These are phyloP conservation scores for Lasiosphaeria miniovina DNA, from an alignment of 495 filamentous ascomycete genomes.

Conservation along the genomic window DNA sequence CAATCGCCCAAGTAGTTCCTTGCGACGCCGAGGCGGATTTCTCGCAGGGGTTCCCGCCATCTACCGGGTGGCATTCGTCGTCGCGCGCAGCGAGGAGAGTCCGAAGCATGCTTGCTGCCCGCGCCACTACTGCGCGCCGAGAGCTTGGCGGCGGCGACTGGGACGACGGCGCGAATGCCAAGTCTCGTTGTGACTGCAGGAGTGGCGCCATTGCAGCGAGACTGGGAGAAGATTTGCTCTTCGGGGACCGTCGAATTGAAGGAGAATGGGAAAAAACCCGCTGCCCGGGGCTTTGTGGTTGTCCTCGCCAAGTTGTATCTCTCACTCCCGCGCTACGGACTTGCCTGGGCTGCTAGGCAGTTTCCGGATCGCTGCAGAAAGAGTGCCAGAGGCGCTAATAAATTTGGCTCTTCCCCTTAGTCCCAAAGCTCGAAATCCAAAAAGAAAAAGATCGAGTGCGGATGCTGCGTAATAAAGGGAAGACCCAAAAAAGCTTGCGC, in stretches of 20 bases:
- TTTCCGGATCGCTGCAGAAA: no score
- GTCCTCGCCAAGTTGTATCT: no score
- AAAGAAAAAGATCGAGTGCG: background rate
- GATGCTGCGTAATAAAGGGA: background rate
- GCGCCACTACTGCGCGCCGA: conserved; percentile 15
- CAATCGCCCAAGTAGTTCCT: conserved; percentile 23
- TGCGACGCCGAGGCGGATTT: conserved; percentile 24
- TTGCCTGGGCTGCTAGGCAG: no score
- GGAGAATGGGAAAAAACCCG: no score
- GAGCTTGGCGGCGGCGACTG: conserved; percentile 7
- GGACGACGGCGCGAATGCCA: background rate
- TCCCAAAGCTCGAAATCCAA: background rate
- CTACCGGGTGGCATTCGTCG: conserved; percentile 9
- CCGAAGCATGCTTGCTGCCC: background rate
- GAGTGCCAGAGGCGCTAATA: no score
- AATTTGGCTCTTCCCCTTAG: background rate
- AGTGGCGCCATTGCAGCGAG: conserved; percentile 10
- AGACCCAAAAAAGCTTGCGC: background rate
- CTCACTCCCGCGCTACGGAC: no score
- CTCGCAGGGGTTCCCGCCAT: conserved; percentile 24
- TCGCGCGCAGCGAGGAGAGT: conserved; percentile 19
- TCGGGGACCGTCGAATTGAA: no score
- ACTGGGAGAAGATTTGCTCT: no score
- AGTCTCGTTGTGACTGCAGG: no score
- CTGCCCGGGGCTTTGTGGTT: no score